Base-by-base conservation (phyloP, 768 basidiomycete species). In the Collybia nuda region DNA sequence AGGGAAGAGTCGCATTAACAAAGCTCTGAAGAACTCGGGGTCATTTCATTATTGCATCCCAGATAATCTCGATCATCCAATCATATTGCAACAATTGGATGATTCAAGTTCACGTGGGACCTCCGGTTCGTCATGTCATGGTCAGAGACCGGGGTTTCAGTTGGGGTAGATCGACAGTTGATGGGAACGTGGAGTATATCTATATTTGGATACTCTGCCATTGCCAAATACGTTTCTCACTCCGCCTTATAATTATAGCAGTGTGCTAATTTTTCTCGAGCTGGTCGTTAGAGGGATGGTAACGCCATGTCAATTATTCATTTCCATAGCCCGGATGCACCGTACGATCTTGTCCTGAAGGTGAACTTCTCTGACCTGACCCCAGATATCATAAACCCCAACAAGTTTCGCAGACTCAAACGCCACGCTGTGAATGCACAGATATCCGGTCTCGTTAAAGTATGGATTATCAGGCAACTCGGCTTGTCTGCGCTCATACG, bases 361-460 rank as follows among this genome's bases (percentile, higher is more conserved):
- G n/a, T 37, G 21, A 11, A n/a, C 14, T 15, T 14, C 5, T 8
- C 22, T 23, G 19, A 46, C 19, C 21, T 18, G 36, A 9, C 44
- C 15, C 28, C 45, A 73, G 73, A 74, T 51, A 74, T 74, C 17
- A 62, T 64, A 40, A 74, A 68, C 50, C 71, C 66, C 8, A 57
- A 67, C 40, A 77, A 76, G 44, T 72, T 74, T 56, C 71, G 74
- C 18, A 61, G 70, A 26, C 63, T 76, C 18, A 75, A 72, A 56
- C 67, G 65, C 48, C 63, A 65, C 52, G 73, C 76, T 0, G 57
- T 63, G 28, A 59, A 70, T 21, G 60, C 70, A 7, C 54, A 61
- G 19, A 59, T 77, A 22, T 75, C 72, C 7, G 76, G 76, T 15
- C 60, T 74, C 11, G 74, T 71, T 26, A 76, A 76, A 64, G 74